Percentiles rank a stretch among this genome's conserved stretches.
Evolutionary conservation across 371 early-diverging fungal species (phyloP).

Genomic region (Catenaria anguillulae): DNA sequence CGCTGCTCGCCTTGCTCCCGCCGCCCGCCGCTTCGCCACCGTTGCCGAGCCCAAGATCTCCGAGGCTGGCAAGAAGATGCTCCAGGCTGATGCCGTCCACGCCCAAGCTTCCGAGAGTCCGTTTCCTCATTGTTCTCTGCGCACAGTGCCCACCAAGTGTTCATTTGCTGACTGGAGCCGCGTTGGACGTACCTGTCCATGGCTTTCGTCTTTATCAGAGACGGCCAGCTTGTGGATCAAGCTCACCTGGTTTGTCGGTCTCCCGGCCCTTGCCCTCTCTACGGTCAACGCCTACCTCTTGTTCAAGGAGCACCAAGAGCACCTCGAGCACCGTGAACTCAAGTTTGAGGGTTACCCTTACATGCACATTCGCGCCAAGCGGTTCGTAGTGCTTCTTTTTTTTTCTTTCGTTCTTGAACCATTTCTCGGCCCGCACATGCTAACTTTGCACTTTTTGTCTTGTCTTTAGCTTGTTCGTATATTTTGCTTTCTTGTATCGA

Average conservation of each 20-base stretch:
- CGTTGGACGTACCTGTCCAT: no score
- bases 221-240: constrained; percentile 24
- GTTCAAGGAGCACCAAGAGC: constrained; percentile 29
- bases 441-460: no score
- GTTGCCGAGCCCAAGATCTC: constrained; percentile 2
- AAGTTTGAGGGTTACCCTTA: constrained; percentile 20
- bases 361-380: constrained; percentile 18
- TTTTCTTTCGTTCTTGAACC: neutral
- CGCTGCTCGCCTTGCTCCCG: neutral
- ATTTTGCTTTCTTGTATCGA: no score
- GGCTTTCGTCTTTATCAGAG: no score
- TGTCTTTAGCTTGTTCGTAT: no score
- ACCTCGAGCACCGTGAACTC: constrained; percentile 24
- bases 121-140: no score
- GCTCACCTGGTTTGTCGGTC: constrained; percentile 22
- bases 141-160: no score
- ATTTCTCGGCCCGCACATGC: no score
- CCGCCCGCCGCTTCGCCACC: constrained; percentile 5
- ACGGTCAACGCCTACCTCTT: constrained; percentile 19
- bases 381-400: neutral
- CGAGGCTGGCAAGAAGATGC: constrained; percentile 3
- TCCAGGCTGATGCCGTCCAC: constrained; percentile 2
- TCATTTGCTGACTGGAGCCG: no score
- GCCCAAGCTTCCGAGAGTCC: constrained; percentile 2
- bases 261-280: constrained; percentile 10